Evolutionary conservation across 2,329 filamentous ascomycete species (phyloP).

Genomic region (Cordyceps cateniannulata): DNA sequence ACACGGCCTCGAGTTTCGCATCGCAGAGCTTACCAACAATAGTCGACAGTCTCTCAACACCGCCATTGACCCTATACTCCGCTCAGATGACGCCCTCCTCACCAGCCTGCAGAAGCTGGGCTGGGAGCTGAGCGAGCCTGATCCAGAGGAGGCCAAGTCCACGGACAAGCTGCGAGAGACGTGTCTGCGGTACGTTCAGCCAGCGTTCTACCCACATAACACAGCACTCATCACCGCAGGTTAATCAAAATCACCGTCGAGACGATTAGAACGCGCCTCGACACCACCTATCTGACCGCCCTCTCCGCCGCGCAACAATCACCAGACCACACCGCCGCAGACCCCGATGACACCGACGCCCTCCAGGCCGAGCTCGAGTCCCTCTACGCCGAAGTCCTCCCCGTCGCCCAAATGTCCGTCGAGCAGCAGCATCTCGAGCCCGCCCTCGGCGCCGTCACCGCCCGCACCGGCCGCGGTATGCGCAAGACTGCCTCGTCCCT

Average conservation of each 20-base stretch:
- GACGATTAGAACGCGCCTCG: conserved; percentile 45
- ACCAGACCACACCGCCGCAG: conserved; percentile 20
- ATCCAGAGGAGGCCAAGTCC: conserved; percentile 44
- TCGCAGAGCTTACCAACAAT: conserved; percentile 46
- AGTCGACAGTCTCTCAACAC: conserved; percentile 37
- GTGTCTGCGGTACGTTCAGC: conserved; percentile 40
- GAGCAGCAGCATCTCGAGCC: conserved; percentile 62
- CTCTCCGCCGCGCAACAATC: conserved; percentile 26
- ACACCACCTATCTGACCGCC: conserved; percentile 48
- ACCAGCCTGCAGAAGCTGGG: conserved; percentile 60
- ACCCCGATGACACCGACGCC: conserved; percentile 37
- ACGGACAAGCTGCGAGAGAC: conserved; percentile 53
- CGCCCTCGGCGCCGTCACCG: conserved; percentile 40
- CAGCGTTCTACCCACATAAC: background rate
- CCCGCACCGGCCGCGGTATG: conserved; percentile 37
- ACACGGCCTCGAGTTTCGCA: conserved; percentile 38
- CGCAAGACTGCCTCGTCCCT: conserved; percentile 40
- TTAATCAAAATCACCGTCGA: conserved; percentile 53
- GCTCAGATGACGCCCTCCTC: conserved; percentile 59
- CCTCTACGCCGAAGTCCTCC: conserved; percentile 61
- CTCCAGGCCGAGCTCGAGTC: conserved; percentile 62
- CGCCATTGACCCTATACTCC: conserved; percentile 43
- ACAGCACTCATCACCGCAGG: conserved; percentile 22
- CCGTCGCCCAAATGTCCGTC: conserved; percentile 64
- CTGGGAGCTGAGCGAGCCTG: conserved; percentile 49